Percentiles rank a stretch among this genome's conserved stretches.
These are phyloP conservation scores for Cryphonectria japonica DNA, from an alignment of 2,329 filamentous ascomycete species.

Conservation along the genomic window DNA sequence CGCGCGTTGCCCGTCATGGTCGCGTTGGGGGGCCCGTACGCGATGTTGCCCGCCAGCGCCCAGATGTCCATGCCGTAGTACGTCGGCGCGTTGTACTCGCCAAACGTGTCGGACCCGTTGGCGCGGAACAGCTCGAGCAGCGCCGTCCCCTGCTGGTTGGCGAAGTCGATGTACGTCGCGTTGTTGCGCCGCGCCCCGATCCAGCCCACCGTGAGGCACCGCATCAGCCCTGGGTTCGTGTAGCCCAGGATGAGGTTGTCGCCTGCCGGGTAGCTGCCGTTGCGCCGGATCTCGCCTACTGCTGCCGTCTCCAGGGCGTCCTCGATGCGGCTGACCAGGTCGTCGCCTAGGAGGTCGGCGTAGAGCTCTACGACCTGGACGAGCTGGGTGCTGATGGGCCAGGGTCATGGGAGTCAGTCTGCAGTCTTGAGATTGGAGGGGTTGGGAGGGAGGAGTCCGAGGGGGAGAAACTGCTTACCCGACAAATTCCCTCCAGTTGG, in stretches of 20 bases:
- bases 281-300: conserved; percentile 45
- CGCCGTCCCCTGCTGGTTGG: conserved; percentile 39
- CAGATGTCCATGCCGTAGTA: conserved; percentile 48
- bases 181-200: conserved; percentile 45
- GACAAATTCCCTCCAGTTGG: conserved; percentile 45
- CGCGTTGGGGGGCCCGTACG: conserved; percentile 39
- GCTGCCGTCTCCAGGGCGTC: conserved; percentile 42
- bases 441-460: too few species aligned
- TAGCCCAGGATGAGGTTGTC: conserved; percentile 47
- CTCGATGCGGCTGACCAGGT: conserved; percentile 42
- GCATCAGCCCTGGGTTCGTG: conserved; percentile 48
- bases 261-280: conserved; percentile 42
- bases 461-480: conserved; percentile 32
- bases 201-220: conserved; percentile 45
- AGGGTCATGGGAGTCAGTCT: neutral
- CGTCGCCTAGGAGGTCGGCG: conserved; percentile 36
- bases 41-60: conserved; percentile 44
- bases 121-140: conserved; percentile 39
- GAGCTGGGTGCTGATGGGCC: conserved; percentile 36
- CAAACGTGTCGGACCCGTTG: conserved; percentile 39
- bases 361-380: conserved; percentile 44
- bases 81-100: conserved; percentile 46
- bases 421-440: too few species aligned
- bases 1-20: conserved; percentile 38
- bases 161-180: conserved; percentile 42